A percentile compares a stretch with the other conserved stretches of the same genome.
phyloP scores from a whole-genome alignment of 805 yeast genomes.

The Candida yuanshanica region DNA sequence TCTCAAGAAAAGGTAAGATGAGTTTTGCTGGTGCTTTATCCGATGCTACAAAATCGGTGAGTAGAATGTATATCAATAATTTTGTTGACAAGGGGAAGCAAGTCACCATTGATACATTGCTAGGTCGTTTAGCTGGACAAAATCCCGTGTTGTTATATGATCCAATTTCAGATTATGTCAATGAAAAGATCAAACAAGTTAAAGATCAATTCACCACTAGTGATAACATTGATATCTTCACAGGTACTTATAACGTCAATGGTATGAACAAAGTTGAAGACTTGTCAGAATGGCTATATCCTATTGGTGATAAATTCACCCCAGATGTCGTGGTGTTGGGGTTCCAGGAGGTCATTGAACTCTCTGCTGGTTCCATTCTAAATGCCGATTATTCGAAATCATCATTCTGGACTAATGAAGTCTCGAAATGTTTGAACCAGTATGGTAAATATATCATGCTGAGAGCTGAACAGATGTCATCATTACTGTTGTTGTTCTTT shows the following conservation, averaged over 20 bases:
- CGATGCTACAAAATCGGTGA: slow-evolving; percentile 93
- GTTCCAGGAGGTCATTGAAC: slow-evolving; percentile 88
- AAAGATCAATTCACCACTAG: slow-evolving; percentile 47
- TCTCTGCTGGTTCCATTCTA: slow-evolving; percentile 85
- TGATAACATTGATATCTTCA: slow-evolving; percentile 57
- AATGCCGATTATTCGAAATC: slow-evolving; percentile 80
- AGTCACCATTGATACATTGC: slow-evolving; percentile 75
- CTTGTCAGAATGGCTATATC: slow-evolving; percentile 74
- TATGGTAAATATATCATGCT: slow-evolving; percentile 54
- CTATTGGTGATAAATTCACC: slow-evolving; percentile 46
- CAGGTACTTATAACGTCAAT: slow-evolving; percentile 85
- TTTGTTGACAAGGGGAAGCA: slow-evolving; percentile 91
- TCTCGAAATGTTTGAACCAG: slow-evolving; percentile 57
- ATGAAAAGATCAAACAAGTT: slow-evolving; percentile 45
- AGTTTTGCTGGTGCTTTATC: slow-evolving; percentile 95
- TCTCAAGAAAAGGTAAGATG: slow-evolving; percentile 93
- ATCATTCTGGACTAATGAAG: slow-evolving; percentile 68
- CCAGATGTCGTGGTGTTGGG: slow-evolving; percentile 90
- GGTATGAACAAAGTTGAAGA: slow-evolving; percentile 60
- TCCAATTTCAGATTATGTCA: slow-evolving; percentile 84
- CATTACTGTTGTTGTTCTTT: slow-evolving; percentile 58
- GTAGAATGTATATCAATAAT: slow-evolving; percentile 91
- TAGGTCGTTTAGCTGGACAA: slow-evolving; percentile 78
- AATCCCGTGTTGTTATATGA: slow-evolving; percentile 70
- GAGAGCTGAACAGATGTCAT: slow-evolving; percentile 72